Base-by-base conservation (phyloP, 2,329 filamentous ascomycete species). In the Aureobasidium uvarum region DNA sequence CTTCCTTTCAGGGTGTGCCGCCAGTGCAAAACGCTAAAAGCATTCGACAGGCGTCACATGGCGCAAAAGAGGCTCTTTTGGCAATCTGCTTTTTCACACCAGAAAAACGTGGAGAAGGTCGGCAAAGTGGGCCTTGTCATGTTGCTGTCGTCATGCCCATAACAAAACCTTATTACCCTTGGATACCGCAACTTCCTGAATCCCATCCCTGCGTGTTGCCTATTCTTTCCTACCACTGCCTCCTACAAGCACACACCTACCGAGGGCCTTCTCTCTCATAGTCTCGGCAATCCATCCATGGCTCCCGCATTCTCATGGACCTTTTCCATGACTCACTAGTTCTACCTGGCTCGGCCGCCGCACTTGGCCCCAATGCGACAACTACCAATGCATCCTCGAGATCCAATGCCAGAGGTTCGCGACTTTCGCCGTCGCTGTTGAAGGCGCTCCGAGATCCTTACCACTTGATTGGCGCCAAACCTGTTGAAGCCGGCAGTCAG, bases 281-380 rank as follows among this genome's bases (percentile, higher is more conserved):
- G 20, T 55, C 55, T 31, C 25, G 3, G 14, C 36, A 36, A 38
- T 10, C 13, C 28, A 31, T 46, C 45, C 63, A 65, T 65, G 63
- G 63, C 54, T 51, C 36, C 63, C 63, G 33, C 43, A 52, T 43
- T 60, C 63, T 33, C 63, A 65, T 65, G 63, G 63, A 65, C 63
- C 45, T 65, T 65, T 45, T 65, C 63, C 63, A 65, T 65, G 63
- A 65, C 55, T 64, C 60, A 36, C 48, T 64, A 64, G 55, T 43
- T 54, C 31, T 65, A 46, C 63, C 63, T 41, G 54, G 54, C 45
- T 59, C 60, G 60, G 55, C 60, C 48, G 50, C 52, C 6, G 46
- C 5, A 46, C 54, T 36, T 20, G 16, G 14, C 6, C 7, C 41
- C 36, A 52, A 65, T 58, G 62, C 31, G 18, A 45, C 43, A 28